Conservation (phyloP, 208 protist genomes). For the Crithidia bombi region DNA sequence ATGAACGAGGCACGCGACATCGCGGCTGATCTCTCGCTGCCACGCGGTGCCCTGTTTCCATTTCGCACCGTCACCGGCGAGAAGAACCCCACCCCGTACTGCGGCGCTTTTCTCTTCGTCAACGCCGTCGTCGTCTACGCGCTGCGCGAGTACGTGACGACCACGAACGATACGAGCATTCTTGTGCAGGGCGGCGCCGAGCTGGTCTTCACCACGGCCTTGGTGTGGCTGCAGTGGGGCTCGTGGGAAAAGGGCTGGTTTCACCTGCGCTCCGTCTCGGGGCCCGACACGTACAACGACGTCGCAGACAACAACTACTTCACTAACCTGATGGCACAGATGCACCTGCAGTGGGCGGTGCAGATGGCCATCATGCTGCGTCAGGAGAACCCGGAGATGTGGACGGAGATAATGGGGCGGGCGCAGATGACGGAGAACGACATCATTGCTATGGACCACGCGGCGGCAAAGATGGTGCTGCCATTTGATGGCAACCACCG, state of each 20-base stretch:
- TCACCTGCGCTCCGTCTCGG: conserved; percentile 84
- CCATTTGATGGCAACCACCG: conserved; percentile 82
- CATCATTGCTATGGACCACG: conserved; percentile 73
- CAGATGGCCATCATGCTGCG: conserved; percentile 60
- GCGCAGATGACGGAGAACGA: conserved; percentile 78
- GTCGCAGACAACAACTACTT: conserved; percentile 92
- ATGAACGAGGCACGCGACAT: conserved; percentile 74
- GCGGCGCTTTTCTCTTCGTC: conserved; percentile 79
- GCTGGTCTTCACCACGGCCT: conserved; percentile 78
- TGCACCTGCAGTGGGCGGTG: conserved; percentile 85
- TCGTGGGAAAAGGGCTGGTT: conserved; percentile 82
- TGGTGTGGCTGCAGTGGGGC: conserved; percentile 90
- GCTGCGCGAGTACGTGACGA: conserved; percentile 80
- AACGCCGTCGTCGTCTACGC: conserved; percentile 87
- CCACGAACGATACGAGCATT: conserved; percentile 81
- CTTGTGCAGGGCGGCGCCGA: conserved; percentile 83
- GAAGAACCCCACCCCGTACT: conserved; percentile 75
- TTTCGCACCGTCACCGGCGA: conserved; percentile 82
- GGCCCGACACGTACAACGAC: conserved; percentile 87
- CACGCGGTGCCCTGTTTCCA: conserved; percentile 85
- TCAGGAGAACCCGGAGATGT: conserved; percentile 61
- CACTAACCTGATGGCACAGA: conserved; percentile 91
- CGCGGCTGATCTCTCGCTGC: conserved; percentile 78
- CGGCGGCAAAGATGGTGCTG: conserved; percentile 72
- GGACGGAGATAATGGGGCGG: conserved; percentile 62